phyloP scores from a whole-genome alignment of 225 moss, liverwort and hornwort species.

The Lunularia cruciata region DNA sequence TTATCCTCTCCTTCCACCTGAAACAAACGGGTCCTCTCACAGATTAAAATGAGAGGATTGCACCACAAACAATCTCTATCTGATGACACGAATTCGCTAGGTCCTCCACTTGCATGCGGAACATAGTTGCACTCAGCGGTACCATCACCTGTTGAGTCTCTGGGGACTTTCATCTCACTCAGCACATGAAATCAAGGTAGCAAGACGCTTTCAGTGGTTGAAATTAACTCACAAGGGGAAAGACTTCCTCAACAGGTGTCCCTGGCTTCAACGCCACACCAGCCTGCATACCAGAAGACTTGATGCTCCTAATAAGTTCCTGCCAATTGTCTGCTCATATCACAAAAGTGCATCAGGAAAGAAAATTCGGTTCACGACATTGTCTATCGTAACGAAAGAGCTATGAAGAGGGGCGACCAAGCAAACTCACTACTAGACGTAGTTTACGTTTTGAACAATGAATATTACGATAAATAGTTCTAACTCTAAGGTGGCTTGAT shows the following conservation, averaged over 20 bases:
- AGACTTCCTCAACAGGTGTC: slow-evolving; percentile 83
- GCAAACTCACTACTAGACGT: too few relatives aligned
- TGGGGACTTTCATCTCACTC: too few relatives aligned
- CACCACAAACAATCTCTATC: background rate
- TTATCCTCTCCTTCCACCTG: slow-evolving; percentile 75
- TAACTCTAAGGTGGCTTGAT: too few relatives aligned
- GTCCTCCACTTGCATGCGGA: too few relatives aligned
- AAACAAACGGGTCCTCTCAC: background rate
- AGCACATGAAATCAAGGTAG: background rate
- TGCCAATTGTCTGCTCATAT: slow-evolving; percentile 68
- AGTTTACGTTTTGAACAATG: too few relatives aligned
- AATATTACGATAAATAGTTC: too few relatives aligned
- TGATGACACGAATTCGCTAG: too few relatives aligned
- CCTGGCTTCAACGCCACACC: slow-evolving; percentile 83
- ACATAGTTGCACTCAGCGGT: too few relatives aligned
- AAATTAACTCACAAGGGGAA: slow-evolving; percentile 65
- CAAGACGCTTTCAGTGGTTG: background rate
- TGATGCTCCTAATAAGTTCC: slow-evolving; percentile 78
- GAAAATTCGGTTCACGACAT: background rate
- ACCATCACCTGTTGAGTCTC: too few relatives aligned
- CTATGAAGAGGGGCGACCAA: too few relatives aligned
- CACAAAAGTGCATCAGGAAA: background rate
- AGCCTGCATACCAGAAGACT: slow-evolving; percentile 80
- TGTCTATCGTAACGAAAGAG: too few relatives aligned
- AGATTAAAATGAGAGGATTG: background rate